Conservation (phyloP, 345 rosid genomes). For the Draba incana region DNA sequence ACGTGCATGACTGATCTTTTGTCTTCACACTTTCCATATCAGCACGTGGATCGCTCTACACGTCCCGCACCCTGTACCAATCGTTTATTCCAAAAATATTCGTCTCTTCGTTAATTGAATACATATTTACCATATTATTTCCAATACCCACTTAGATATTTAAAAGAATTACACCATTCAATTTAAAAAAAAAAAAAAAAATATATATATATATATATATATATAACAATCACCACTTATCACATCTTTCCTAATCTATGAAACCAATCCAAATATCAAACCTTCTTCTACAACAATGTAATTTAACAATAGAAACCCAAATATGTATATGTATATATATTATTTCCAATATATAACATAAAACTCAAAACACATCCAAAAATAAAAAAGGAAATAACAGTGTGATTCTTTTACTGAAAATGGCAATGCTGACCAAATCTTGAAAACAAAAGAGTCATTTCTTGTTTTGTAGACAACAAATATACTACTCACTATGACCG, state of each 20-base stretch:
- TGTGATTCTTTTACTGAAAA: slow-evolving; percentile 28
- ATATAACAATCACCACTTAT: neutral
- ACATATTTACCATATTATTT: neutral
- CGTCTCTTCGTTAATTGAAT: neutral
- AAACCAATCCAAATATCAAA: slow-evolving; percentile 29
- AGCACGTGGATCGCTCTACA: slow-evolving; percentile 34
- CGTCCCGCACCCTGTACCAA: slow-evolving; percentile 23
- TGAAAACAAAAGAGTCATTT: neutral
- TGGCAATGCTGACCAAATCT: slow-evolving; percentile 34
- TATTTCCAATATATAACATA: slow-evolving; percentile 8
- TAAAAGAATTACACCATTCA: slow-evolving; percentile 6
- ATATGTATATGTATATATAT: slow-evolving; percentile 16
- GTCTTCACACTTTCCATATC: slow-evolving; percentile 30
- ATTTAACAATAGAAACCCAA: neutral
- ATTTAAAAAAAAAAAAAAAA: neutral
- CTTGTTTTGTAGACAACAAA: neutral
- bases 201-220: neutral
- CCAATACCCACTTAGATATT: neutral
- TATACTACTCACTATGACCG: slow-evolving; percentile 47
- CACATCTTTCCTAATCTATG: slow-evolving; percentile 14
- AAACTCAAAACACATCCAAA: slow-evolving; percentile 25
- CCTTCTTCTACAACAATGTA: slow-evolving; percentile 20
- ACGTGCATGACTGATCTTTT: slow-evolving; percentile 27
- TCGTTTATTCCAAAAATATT: neutral
- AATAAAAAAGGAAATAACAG: slow-evolving; percentile 34